Conservation (phyloP, 129 eudicot genomes). For the Calendula officinalis region DNA sequence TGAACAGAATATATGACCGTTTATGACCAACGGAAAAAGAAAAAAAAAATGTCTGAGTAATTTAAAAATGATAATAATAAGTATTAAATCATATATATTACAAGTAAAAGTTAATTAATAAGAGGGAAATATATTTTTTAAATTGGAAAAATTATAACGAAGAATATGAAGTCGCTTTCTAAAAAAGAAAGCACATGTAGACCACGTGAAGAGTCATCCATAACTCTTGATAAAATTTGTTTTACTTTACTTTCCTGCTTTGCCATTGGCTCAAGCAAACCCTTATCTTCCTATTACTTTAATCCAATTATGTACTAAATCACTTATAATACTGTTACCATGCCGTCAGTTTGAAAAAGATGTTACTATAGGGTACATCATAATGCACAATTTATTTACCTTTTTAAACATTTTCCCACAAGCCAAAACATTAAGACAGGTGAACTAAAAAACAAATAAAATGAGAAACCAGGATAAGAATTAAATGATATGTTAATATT, state of each 20-base stretch:
- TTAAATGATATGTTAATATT: constrained; percentile 15
- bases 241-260: constrained; percentile 20
- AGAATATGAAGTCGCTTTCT: constrained; percentile 29
- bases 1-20: no score
- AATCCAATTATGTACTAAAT: constrained; percentile 12
- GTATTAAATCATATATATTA: not conserved
- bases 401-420: constrained; percentile 2
- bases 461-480: constrained; percentile 4
- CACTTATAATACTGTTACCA: constrained; percentile 1
- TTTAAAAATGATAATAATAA: no score
- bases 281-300: constrained; percentile 15
- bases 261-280: constrained; percentile 28
- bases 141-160: not conserved
- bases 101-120: no score
- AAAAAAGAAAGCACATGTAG: constrained; percentile 30
- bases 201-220: constrained; percentile 24
- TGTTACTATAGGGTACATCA: constrained; percentile 10
- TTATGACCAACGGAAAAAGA: no score
- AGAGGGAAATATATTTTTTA: not conserved
- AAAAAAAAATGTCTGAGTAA: no score
- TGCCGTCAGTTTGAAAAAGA: constrained; percentile 15
- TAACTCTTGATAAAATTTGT: constrained; percentile 9
- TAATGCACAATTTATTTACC: not conserved
- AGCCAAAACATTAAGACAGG: not conserved
- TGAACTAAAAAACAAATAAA: no score